Conservation (phyloP, 345 rosid genomes). For the Aquilaria malaccensis region DNA sequence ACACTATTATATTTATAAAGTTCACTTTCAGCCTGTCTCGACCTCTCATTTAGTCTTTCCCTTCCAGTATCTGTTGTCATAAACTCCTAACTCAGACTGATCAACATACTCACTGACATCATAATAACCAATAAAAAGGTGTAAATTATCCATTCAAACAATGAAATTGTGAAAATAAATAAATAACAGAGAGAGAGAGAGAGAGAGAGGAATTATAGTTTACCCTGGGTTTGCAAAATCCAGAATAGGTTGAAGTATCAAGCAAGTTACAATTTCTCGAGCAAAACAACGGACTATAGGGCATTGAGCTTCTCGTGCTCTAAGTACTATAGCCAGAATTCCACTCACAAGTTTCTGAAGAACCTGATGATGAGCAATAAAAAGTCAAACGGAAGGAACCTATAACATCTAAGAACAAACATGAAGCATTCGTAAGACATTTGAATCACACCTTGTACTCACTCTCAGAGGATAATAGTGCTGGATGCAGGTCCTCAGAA, state of each 20-base stretch:
- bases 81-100: too few species aligned
- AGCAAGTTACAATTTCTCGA: constrained; percentile 92
- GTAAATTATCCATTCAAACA: too few species aligned
- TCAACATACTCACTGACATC: too few species aligned
- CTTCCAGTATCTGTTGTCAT: too few species aligned
- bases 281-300: constrained; percentile 89
- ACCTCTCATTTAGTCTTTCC: too few species aligned
- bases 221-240: constrained; percentile 81
- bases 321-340: constrained; percentile 67
- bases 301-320: constrained; percentile 89
- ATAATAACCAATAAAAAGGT: too few species aligned
- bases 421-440: constrained; percentile 17
- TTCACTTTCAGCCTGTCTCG: too few species aligned
- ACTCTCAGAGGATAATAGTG: constrained; percentile 78
- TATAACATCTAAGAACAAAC: constrained; percentile 8
- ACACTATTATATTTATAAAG: too few species aligned
- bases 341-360: constrained; percentile 85
- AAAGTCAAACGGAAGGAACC: constrained; percentile 9
- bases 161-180: too few species aligned
- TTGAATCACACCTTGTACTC: constrained; percentile 96
- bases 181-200: too few species aligned
- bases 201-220: constrained; percentile 15
- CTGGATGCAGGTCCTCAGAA: constrained; percentile 94
- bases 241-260: constrained; percentile 87
- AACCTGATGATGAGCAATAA: constrained; percentile 34